phyloP scores from a whole-genome alignment of 108 stramenopile species.

The Skeletonema costatum region DNA sequence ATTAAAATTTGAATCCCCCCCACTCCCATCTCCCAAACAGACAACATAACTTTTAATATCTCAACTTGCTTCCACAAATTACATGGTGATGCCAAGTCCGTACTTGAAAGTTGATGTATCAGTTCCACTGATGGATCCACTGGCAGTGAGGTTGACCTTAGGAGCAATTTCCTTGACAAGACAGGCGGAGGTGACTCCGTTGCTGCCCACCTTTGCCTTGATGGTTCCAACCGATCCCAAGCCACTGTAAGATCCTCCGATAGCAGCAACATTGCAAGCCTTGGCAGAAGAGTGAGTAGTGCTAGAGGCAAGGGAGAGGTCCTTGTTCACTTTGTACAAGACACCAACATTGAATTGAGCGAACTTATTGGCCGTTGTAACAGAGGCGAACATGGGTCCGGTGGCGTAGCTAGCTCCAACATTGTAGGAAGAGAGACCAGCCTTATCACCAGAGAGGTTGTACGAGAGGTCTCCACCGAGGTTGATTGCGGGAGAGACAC shows the following conservation, averaged over 20 bases:
- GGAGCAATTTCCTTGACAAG: constrained; percentile 86
- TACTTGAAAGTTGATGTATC: constrained; percentile 87
- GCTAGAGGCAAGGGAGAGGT: constrained; percentile 77
- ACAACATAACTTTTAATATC: background rate
- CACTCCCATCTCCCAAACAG: background rate
- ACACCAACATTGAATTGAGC: constrained; percentile 76
- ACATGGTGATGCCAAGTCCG: constrained; percentile 84
- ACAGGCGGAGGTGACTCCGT: constrained; percentile 73
- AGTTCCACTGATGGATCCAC: constrained; percentile 73
- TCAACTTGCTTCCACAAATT: constrained; percentile 34
- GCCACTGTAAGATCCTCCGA: constrained; percentile 81
- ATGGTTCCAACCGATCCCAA: constrained; percentile 67
- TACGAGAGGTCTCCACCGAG: constrained; percentile 87
- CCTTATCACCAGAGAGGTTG: constrained; percentile 80
- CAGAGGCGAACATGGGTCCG: constrained; percentile 79
- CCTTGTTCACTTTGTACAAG: constrained; percentile 84
- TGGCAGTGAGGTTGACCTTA: constrained; percentile 86
- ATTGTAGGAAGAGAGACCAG: constrained; percentile 76
- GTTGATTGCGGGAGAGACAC: constrained; percentile 74
- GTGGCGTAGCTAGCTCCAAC: constrained; percentile 79
- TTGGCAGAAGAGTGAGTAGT: constrained; percentile 83
- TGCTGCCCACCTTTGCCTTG: constrained; percentile 88
- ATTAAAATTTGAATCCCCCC: background rate
- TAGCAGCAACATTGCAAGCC: constrained; percentile 58
- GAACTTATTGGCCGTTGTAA: constrained; percentile 82